These are phyloP conservation scores for Aspergillus saccharolyticus DNA, from an alignment of 495 filamentous ascomycete genomes.

Conservation along the genomic window DNA sequence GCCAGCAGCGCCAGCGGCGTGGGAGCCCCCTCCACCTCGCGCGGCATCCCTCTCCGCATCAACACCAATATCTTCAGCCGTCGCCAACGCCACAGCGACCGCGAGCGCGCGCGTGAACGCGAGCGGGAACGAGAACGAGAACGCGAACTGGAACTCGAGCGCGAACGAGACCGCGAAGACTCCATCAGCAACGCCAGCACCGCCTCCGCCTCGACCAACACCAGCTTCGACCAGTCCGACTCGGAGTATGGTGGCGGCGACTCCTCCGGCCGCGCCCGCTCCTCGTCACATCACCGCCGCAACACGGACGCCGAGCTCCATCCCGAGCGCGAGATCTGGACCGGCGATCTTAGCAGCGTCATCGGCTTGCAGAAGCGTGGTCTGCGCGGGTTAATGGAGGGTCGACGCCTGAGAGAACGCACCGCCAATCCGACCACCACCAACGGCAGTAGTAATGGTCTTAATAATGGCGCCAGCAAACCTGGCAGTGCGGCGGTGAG, in stretches of 20 bases:
- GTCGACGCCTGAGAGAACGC: constrained; percentile 75
- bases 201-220: constrained; percentile 27
- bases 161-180: constrained; percentile 36
- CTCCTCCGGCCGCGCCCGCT: constrained; percentile 22
- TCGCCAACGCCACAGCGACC: constrained; percentile 21
- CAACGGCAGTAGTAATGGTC: constrained; percentile 5
- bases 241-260: constrained; percentile 27
- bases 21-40: constrained; percentile 16
- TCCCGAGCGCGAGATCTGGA: constrained; percentile 62
- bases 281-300: constrained; percentile 22
- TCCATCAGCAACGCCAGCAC: constrained; percentile 41
- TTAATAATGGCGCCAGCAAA: too few relatives aligned
- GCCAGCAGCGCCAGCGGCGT: constrained; percentile 31
- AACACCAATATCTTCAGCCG: constrained; percentile 35
- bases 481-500: constrained; percentile 7
- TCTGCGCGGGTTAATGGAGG: constrained; percentile 90
- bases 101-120: constrained; percentile 15
- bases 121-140: constrained; percentile 33
- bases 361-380: constrained; percentile 95
- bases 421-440: constrained; percentile 34
- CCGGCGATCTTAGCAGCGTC: constrained; percentile 81
- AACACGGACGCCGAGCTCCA: constrained; percentile 31
- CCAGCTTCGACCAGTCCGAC: constrained; percentile 41
- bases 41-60: constrained; percentile 42
- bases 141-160: constrained; percentile 3